Base-by-base conservation (phyloP, 169 alveolate genomes). In the Cryptosporidium bovis region DNA sequence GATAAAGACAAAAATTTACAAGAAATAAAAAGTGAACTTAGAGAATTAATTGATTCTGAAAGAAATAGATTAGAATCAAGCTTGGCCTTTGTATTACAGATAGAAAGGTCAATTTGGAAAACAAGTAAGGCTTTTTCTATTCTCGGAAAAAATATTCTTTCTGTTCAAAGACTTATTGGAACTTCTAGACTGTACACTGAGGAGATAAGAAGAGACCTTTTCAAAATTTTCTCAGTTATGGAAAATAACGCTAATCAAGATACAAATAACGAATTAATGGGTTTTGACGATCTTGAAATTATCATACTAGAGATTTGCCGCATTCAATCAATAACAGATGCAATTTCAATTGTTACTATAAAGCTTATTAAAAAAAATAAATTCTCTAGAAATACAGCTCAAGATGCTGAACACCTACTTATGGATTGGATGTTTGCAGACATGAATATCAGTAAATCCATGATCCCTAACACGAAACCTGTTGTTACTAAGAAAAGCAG, bases 341-440 rank as follows among this genome's bases (percentile, higher is more conserved):
- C 87, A 2, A 77, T 77, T 44, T 77, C 87, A 7, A 36, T 20
- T 15, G 87, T 77, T 27, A 62, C 48, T 56, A 77, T 62, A 15
- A 77, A 31, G 36, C 60, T 77, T n/a, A 68, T 77, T 31, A 58
- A 71, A 12, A 77, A 53, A 40, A 60, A 40, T 46, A 77, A 48
- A 31, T 34, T 66, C 16, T 58, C 77, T 15, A 77, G 36, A 48
- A 62, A 33, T 24, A 56, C 64, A 2, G 40, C 87, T 5, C 64
- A 60, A 46, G 87, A 77, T 44, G 87, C 87, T 2, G 87, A 77
- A 48, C 77, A 77, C 64, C 48, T 77, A 31, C 51, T 77, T 8
- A 60, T 77, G 69, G 51, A 77, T 24, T 77, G 87, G 87, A 62
- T 77, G 69, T 77, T 62, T 27, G 69, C 60, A 15, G 87, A 77